Evolutionary conservation across 2,329 filamentous ascomycete genomes (phyloP), one percentile per base, ranked within the genome.

Genomic region (Cladosporium austrohemisphaericum): DNA sequence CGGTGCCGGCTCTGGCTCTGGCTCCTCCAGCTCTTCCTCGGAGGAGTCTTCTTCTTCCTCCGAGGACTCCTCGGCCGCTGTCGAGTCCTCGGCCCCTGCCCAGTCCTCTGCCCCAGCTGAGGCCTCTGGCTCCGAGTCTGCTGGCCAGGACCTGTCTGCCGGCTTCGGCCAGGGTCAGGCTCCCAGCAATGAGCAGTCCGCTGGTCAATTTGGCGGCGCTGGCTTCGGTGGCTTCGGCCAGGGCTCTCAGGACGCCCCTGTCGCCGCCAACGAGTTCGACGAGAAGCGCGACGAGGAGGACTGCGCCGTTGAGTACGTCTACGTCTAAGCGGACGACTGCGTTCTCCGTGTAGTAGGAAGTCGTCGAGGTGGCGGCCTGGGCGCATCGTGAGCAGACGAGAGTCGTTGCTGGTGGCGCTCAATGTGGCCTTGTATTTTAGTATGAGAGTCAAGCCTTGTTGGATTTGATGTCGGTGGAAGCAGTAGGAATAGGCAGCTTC

Each of bases 301-400:
- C 20, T 43, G 40, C 40, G 40, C 14, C 32, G 40, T 43, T 8
- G 40, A 43, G 40, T 43, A 43, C 19, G 40, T 43, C 32, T 36
- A 36, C 32, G 32, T 36, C 13, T 36, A 36, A 36, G n/a, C n/a
- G n/a, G n/a, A n/a, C n/a, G n/a, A n/a, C n/a, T n/a, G n/a, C n/a
- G n/a, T n/a, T n/a, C n/a, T n/a, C n/a, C n/a, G n/a, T n/a, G n/a
- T n/a, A n/a, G n/a, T n/a, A n/a, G n/a, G n/a, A n/a, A n/a, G n/a
- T n/a, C n/a, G n/a, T n/a, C n/a, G n/a, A n/a, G n/a, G n/a, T n/a
- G n/a, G n/a, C n/a, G n/a, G n/a, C n/a, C n/a, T n/a, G n/a, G n/a
- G n/a, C n/a, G n/a, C n/a, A n/a, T n/a, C n/a, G n/a, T n/a, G n/a
- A n/a, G n/a, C n/a, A n/a, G n/a, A n/a, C n/a, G n/a, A n/a, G n/a